These are phyloP conservation scores for Fusarium pilosicola DNA, from an alignment of 2,329 filamentous ascomycete species.

Conservation along the genomic window DNA sequence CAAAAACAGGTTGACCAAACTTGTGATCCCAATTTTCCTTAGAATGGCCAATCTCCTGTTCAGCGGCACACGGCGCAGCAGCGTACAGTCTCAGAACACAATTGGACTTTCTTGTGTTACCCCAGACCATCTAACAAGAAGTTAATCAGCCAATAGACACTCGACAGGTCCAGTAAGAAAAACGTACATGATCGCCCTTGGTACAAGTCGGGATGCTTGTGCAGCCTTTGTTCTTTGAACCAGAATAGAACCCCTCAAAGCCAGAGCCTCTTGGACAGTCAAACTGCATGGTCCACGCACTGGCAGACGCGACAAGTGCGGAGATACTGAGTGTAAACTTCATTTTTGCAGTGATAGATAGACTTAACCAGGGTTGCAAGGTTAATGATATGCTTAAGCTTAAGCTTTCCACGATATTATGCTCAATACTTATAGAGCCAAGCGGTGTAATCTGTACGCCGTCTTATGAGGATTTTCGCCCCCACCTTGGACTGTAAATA, in stretches of 20 bases:
- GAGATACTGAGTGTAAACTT: neutral
- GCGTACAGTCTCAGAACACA: neutral
- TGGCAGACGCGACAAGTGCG: fast-evolving
- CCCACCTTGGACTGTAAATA: neutral
- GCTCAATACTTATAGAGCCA: neutral
- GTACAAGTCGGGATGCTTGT: neutral
- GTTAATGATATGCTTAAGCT: neutral
- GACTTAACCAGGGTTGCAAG: neutral
- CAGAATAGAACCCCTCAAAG: neutral
- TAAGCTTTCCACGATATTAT: fast-evolving
- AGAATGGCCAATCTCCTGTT: neutral
- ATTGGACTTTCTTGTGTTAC: neutral
- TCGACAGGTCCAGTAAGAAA: too few relatives aligned
- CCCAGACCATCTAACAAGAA: neutral
- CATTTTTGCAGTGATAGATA: neutral
- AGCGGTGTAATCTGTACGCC: neutral
- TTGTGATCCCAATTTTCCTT: neutral
- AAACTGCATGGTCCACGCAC: neutral
- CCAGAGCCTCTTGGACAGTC: neutral
- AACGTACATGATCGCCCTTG: too few relatives aligned
- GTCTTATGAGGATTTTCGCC: neutral
- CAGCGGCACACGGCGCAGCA: neutral
- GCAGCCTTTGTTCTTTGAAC: neutral
- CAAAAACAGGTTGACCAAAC: neutral
- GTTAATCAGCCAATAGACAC: too few relatives aligned